These are phyloP conservation scores for Taiwanofungus camphoratus DNA, from an alignment of 1,284 basidiomycete species.

Conservation along the genomic window DNA sequence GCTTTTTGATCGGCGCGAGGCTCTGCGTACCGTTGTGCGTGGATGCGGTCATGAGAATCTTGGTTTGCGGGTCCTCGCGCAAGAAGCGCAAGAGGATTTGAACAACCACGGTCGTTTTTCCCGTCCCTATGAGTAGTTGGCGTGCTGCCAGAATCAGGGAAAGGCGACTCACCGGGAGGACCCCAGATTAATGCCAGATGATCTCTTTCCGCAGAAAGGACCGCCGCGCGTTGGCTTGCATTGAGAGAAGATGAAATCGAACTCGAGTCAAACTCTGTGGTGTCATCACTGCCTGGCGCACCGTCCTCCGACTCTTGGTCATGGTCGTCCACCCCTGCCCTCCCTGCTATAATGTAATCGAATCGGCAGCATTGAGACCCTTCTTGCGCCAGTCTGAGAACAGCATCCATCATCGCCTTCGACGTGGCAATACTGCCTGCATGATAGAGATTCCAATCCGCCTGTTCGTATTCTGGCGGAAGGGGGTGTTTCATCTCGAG, in stretches of 20 bases:
- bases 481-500: slow-evolving; percentile 49
- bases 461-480: slow-evolving; percentile 49
- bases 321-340: neutral
- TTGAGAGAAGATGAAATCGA: slow-evolving; percentile 36
- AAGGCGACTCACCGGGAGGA: slow-evolving; percentile 44
- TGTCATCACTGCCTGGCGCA: slow-evolving; percentile 8
- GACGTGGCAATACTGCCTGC: slow-evolving; percentile 57
- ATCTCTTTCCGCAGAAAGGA: slow-evolving; percentile 33
- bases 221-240: slow-evolving; percentile 45
- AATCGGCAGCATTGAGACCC: slow-evolving; percentile 43
- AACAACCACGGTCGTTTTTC: slow-evolving; percentile 64
- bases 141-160: neutral
- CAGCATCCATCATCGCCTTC: slow-evolving; percentile 57
- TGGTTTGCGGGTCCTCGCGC: slow-evolving; percentile 29
- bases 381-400: slow-evolving; percentile 40
- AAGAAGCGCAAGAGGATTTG: slow-evolving; percentile 48
- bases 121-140: slow-evolving; percentile 40
- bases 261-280: too few relatives aligned
- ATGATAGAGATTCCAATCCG: slow-evolving; percentile 60
- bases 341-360: slow-evolving; percentile 38
- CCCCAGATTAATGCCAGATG: slow-evolving; percentile 58
- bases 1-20: neutral
- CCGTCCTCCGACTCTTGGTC: slow-evolving; percentile 6
- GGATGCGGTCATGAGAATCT: slow-evolving; percentile 62
- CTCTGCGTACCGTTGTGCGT: slow-evolving; percentile 51